phyloP scores from a whole-genome alignment of 306 rosid genomes.

The Pyrus pyrifolia region DNA sequence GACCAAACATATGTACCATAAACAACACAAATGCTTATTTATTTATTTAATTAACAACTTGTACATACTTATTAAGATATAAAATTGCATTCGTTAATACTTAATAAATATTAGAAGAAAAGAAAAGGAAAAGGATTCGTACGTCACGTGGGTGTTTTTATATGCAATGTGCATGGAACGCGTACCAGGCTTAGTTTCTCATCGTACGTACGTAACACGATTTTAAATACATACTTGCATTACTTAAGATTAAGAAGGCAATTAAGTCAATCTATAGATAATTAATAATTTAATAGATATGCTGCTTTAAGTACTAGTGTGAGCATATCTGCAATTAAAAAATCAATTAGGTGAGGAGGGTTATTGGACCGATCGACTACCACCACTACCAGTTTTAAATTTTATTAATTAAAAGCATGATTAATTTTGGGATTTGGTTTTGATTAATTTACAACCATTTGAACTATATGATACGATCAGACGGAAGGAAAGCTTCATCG shows the following conservation, averaged over 20 bases:
- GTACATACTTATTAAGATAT: not conserved
- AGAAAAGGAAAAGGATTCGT: not conserved
- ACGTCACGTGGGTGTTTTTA: not conserved
- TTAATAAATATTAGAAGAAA: not conserved
- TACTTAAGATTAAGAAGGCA: not conserved
- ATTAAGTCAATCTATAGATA: not conserved
- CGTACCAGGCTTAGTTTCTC: not conserved
- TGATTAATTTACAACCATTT: not conserved
- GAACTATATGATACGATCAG: not conserved
- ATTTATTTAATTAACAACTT: not conserved
- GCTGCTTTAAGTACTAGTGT: not conserved
- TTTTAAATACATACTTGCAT: not conserved
- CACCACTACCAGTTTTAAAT: not conserved
- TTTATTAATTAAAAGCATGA: not conserved
- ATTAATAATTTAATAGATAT: too few species aligned
- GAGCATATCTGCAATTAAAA: constrained; percentile 17
- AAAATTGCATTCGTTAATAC: not conserved
- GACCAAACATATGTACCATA: too few species aligned
- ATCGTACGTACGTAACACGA: constrained; percentile 7
- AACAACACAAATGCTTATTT: too few species aligned
- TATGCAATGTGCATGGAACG: constrained; percentile 5
- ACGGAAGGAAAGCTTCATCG: not conserved
- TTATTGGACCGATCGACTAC: constrained; percentile 16
- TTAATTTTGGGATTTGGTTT: not conserved
- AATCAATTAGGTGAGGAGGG: constrained; percentile 1